Conservation (phyloP, 495 filamentous ascomycete species). For the Oidiodendron maius region DNA sequence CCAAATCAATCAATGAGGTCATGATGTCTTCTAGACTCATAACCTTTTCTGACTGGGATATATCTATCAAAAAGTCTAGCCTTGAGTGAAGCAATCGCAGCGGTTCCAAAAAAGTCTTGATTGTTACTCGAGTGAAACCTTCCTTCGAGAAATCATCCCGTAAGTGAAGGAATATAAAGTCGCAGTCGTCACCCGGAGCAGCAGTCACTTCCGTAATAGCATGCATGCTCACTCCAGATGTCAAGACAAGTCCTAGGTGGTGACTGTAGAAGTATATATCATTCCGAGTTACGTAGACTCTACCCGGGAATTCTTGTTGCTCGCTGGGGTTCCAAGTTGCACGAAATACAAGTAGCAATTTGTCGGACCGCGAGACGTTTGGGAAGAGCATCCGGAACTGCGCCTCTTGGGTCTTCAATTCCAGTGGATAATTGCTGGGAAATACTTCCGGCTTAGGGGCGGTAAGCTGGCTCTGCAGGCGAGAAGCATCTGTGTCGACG, state of each 20-base stretch:
- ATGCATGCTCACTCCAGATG: slow-evolving; percentile 65
- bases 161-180: slow-evolving; percentile 87
- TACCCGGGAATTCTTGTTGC: slow-evolving; percentile 75
- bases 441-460: slow-evolving; percentile 48
- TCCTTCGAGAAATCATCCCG: slow-evolving; percentile 49
- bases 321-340: slow-evolving; percentile 64
- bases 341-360: slow-evolving; percentile 64
- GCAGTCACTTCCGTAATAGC: slow-evolving; percentile 82
- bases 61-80: slow-evolving; percentile 76
- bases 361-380: slow-evolving; percentile 63
- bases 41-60: slow-evolving; percentile 59
- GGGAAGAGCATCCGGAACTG: slow-evolving; percentile 93
- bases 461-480: slow-evolving; percentile 12
- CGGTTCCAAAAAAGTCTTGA: slow-evolving; percentile 91
- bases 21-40: slow-evolving; percentile 58
- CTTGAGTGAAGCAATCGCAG: slow-evolving; percentile 74
- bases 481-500: slow-evolving; percentile 48
- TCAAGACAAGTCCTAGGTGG: slow-evolving; percentile 85
- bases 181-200: slow-evolving; percentile 82
- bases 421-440: slow-evolving; percentile 75
- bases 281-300: slow-evolving; percentile 79
- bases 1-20: slow-evolving; percentile 51
- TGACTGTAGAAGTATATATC: slow-evolving; percentile 95
- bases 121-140: slow-evolving; percentile 64
- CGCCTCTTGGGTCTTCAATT: slow-evolving; percentile 80